Conservation (phyloP, 495 filamentous ascomycete species). For the Aspergillus campestris region DNA sequence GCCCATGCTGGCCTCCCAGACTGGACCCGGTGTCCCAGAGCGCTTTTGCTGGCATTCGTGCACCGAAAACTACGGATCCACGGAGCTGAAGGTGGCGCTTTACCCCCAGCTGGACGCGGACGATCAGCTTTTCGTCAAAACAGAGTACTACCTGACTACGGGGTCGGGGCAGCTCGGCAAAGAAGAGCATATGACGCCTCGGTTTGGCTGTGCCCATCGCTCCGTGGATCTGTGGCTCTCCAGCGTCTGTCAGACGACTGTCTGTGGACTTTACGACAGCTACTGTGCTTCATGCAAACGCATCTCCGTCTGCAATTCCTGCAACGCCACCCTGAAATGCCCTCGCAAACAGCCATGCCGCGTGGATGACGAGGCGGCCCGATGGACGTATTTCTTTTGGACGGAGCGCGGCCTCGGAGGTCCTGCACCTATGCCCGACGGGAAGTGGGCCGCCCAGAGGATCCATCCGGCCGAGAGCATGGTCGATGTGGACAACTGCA, state of each 20-base stretch:
- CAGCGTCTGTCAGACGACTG: conserved; percentile 33
- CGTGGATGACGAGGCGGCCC: conserved; percentile 14
- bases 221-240: conserved; percentile 40
- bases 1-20: conserved; percentile 20
- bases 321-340: conserved; percentile 30
- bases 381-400: conserved; percentile 32
- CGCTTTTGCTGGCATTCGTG: conserved; percentile 40
- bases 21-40: conserved; percentile 22
- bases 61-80: conserved; percentile 34
- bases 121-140: conserved; percentile 27
- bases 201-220: conserved; percentile 40
- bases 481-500: conserved; percentile 33
- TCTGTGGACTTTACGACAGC: conserved; percentile 32
- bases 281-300: conserved; percentile 32
- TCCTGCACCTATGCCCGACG: conserved; percentile 20
- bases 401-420: conserved; percentile 34
- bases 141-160: conserved; percentile 35
- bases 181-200: conserved; percentile 35
- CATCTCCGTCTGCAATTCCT: conserved; percentile 34
- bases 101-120: conserved; percentile 31
- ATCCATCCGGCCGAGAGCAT: conserved; percentile 35
- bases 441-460: conserved; percentile 25
- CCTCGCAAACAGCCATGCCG: conserved; percentile 29
- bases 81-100: conserved; percentile 28
- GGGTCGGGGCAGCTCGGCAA: conserved; percentile 33